phyloP scores from a whole-genome alignment of 225 moss, liverwort and hornwort genomes.

The Pleurozium schreberi region DNA sequence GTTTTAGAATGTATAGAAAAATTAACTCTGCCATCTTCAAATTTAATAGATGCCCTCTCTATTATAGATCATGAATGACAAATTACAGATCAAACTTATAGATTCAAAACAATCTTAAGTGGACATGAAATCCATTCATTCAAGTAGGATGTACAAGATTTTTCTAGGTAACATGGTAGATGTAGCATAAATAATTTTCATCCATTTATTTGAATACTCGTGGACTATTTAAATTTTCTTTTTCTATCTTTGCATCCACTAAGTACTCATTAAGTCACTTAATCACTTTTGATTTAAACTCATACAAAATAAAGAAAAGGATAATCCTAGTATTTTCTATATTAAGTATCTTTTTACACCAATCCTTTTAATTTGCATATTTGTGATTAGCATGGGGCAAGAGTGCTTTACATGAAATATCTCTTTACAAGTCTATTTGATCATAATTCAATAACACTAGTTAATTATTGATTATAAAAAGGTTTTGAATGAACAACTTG shows the following conservation, averaged over 20 bases:
- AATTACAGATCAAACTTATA: background rate
- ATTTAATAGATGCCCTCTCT: background rate
- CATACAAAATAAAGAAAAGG: background rate
- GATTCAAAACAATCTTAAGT: background rate
- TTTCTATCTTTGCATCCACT: background rate
- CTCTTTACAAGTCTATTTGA: background rate
- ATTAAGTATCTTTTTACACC: background rate
- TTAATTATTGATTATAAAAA: background rate
- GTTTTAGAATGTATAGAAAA: background rate
- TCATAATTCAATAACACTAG: background rate
- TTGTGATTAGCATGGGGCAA: background rate
- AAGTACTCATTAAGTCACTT: background rate
- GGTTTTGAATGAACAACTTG: background rate
- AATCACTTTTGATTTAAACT: background rate
- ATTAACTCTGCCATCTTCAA: background rate
- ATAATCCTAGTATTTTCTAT: too few species aligned
- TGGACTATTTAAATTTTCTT: too few species aligned
- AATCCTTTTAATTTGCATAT: background rate
- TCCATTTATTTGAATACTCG: background rate
- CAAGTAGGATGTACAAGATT: fast-evolving
- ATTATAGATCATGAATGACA: background rate
- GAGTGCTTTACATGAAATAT: background rate
- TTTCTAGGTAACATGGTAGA: background rate
- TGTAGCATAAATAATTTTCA: background rate
- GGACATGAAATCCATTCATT: background rate